A percentile compares a stretch with the other conserved stretches of the same genome.
Conservation (phyloP, 129 eudicot genomes). For the Deinandra increscens region DNA sequence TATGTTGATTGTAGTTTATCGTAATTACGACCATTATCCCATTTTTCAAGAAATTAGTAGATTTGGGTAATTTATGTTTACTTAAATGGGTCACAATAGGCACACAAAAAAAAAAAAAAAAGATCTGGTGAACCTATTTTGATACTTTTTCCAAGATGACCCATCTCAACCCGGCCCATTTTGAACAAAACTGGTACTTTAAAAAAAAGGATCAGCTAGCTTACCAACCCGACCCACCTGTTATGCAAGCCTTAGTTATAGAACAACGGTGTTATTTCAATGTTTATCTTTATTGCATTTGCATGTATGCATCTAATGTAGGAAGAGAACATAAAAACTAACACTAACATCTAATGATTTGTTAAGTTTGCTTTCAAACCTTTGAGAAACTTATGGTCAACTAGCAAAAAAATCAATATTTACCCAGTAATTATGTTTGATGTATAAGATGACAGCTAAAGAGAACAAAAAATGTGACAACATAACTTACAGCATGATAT, state of each 20-base stretch:
- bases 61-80: background rate
- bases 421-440: background rate
- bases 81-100: too few relatives aligned
- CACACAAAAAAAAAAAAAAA: too few relatives aligned
- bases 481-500: conserved; percentile 84
- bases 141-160: background rate
- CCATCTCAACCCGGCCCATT: background rate
- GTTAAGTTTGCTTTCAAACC: background rate
- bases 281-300: background rate
- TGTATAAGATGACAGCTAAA: background rate
- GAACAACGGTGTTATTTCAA: background rate
- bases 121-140: too few relatives aligned
- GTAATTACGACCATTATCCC: too few relatives aligned
- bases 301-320: background rate
- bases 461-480: background rate
- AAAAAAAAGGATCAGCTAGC: background rate
- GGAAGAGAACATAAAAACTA: background rate
- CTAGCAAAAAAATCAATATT: background rate
- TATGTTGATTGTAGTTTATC: background rate
- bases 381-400: background rate
- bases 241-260: background rate
- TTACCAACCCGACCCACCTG: background rate
- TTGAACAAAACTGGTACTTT: background rate
- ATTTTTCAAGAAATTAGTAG: background rate
- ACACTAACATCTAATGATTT: background rate